phyloP scores from a whole-genome alignment of 148 eudicot species.

The Pharnaceum exiguum region DNA sequence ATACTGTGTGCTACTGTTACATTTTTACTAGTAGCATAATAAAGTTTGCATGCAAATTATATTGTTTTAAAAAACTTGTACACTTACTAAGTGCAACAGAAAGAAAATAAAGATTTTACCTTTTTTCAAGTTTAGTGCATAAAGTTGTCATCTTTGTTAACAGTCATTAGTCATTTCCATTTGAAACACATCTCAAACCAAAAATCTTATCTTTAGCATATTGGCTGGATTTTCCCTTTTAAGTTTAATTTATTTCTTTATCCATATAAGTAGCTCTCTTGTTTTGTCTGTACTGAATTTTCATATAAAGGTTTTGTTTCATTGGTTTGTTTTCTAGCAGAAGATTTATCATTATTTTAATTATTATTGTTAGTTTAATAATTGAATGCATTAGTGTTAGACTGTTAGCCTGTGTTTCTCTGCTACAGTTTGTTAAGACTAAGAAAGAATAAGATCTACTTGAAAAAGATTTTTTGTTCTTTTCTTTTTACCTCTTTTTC shows the following conservation, averaged over 20 bases:
- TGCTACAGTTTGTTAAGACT: conserved; percentile 25
- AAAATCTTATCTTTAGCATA: not conserved
- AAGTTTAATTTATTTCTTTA: not conserved
- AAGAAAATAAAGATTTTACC: too few relatives aligned
- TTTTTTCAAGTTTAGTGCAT: not conserved
- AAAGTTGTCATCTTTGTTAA: not conserved
- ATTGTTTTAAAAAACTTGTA: too few relatives aligned
- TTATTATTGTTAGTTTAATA: conserved; percentile 8
- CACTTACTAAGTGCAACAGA: too few relatives aligned
- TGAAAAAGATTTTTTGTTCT: conserved; percentile 22
- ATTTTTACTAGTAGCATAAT: too few relatives aligned
- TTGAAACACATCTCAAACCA: not conserved
- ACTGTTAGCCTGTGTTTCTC: not conserved
- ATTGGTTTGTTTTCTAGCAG: too few relatives aligned
- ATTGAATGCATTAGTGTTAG: not conserved
- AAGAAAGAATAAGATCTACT: too few relatives aligned
- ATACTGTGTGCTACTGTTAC: too few relatives aligned
- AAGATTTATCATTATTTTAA: too few relatives aligned
- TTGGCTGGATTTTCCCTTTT: not conserved
- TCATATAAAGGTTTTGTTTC: too few relatives aligned
- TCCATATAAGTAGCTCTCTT: not conserved
- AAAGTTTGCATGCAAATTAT: too few relatives aligned
- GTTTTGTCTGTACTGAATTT: too few relatives aligned
- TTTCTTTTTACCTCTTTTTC: conserved; percentile 16
- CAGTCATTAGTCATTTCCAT: not conserved